phyloP scores from a whole-genome alignment of 31 red algal species.

The Asparagopsis taxiformis region DNA sequence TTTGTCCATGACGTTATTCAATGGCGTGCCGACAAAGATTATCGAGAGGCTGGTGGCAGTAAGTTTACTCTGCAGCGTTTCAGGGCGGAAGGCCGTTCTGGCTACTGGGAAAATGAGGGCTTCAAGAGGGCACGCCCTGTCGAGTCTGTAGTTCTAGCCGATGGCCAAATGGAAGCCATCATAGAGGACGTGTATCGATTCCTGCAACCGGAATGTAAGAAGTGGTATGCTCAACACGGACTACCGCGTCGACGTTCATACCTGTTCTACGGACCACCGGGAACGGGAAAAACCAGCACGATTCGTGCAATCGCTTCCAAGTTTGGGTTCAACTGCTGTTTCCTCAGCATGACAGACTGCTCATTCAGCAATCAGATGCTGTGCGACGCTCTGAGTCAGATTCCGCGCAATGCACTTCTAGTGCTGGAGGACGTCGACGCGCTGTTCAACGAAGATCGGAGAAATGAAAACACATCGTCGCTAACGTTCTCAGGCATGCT shows the following conservation, averaged over 20 bases:
- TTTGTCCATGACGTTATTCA: background rate
- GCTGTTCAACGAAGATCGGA: conserved; percentile 31
- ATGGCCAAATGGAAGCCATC: conserved; percentile 15
- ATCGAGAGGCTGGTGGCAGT: background rate
- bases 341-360: conserved; percentile 31
- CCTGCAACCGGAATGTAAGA: conserved; percentile 14
- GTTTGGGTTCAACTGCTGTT: conserved; percentile 30
- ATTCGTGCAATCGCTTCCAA: conserved; percentile 28
- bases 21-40: conserved; percentile 12
- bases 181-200: conserved; percentile 34
- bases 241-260: conserved; percentile 29
- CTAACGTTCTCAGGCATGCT: conserved; percentile 62
- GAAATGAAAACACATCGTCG: background rate
- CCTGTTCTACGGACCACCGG: conserved; percentile 57
- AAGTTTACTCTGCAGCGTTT: conserved; percentile 31
- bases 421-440: conserved; percentile 69
- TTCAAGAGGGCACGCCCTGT: background rate
- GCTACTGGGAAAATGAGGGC: conserved; percentile 19
- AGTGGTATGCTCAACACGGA: conserved; percentile 44
- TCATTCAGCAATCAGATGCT: conserved; percentile 45
- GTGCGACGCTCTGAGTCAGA: conserved; percentile 16
- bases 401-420: conserved; percentile 38
- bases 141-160: conserved; percentile 24
- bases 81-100: background rate
- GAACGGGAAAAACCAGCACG: conserved; percentile 48